Evolutionary conservation across 306 rosid species (phyloP).

Genomic region (Trifolium pratense): DNA sequence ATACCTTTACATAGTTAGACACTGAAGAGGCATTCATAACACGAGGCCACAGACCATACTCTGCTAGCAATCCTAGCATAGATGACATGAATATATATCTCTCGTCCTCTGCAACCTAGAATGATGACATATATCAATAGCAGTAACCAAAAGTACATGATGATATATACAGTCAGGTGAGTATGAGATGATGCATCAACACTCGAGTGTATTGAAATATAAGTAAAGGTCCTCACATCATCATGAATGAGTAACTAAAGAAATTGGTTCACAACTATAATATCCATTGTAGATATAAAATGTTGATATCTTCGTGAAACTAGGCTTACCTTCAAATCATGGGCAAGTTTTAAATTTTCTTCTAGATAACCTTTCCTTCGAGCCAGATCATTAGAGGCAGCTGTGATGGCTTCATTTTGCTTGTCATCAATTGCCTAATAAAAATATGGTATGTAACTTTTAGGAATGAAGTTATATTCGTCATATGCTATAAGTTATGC

Average conservation of each 20-base stretch:
- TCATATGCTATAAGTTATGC: constrained; percentile 30
- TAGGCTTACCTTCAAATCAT: constrained; percentile 76
- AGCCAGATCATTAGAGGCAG: constrained; percentile 82
- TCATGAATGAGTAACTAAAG: neutral
- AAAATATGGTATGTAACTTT: constrained; percentile 17
- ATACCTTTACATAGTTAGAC: constrained; percentile 80
- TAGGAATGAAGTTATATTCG: constrained; percentile 29
- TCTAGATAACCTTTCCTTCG: constrained; percentile 88
- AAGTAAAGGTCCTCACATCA: neutral
- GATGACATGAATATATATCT: constrained; percentile 87
- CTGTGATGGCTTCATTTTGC: constrained; percentile 77
- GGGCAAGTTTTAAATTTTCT: constrained; percentile 77
- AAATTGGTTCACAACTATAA: neutral
- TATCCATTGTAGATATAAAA: constrained; percentile 7
- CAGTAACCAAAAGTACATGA: constrained; percentile 24
- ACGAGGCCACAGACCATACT: constrained; percentile 80
- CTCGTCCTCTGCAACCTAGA: constrained; percentile 83
- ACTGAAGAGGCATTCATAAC: constrained; percentile 82
- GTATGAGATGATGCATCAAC: neutral
- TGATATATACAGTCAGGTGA: neutral
- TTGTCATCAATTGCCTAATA: constrained; percentile 84
- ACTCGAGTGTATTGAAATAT: neutral
- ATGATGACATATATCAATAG: constrained; percentile 34
- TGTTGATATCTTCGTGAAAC: constrained; percentile 21
- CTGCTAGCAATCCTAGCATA: constrained; percentile 84